A percentile compares a stretch with the other conserved stretches of the same genome.
Evolutionary conservation across 768 basidiomycete genomes (phyloP).

Genomic region (Candolleomyces eurysporus): DNA sequence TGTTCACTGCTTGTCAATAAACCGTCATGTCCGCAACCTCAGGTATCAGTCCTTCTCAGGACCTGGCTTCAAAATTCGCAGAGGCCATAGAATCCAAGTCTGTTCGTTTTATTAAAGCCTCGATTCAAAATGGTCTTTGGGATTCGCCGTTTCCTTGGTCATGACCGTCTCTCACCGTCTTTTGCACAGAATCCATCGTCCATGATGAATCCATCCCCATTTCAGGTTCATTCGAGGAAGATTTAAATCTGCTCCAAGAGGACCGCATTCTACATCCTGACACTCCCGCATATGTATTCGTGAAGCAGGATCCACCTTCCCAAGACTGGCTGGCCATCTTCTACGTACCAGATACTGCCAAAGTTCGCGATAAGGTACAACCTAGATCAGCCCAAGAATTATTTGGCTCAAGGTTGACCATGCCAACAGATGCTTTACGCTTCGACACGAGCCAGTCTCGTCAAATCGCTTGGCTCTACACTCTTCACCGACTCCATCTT

Average conservation of each 20-base stretch:
- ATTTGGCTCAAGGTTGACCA: not conserved
- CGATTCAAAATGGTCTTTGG: constrained; percentile 67
- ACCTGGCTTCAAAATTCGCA: constrained; percentile 59
- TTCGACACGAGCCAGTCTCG: constrained; percentile 66
- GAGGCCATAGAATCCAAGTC: constrained; percentile 47
- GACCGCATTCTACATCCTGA: constrained; percentile 52
- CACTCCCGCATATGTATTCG: constrained; percentile 74
- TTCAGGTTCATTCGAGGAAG: constrained; percentile 54
- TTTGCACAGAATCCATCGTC: constrained; percentile 61
- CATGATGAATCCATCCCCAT: constrained; percentile 50
- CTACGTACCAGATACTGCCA: constrained; percentile 82
- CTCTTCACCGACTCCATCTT: constrained; percentile 74
- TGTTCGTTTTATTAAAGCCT: constrained; percentile 74
- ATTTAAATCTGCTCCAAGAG: constrained; percentile 56
- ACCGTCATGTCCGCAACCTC: constrained; percentile 68
- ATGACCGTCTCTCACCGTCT: constrained; percentile 17
- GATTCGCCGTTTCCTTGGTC: constrained; percentile 7
- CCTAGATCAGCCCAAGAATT: not conserved
- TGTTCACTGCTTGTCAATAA: constrained; percentile 9
- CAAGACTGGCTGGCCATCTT: constrained; percentile 71
- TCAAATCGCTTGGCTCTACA: constrained; percentile 72
- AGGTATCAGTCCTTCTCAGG: constrained; percentile 62
- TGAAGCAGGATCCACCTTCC: constrained; percentile 56
- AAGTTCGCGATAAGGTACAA: constrained; percentile 76
- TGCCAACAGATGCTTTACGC: constrained; percentile 83